Base-by-base conservation (phyloP, 768 basidiomycete genomes). In the Boletus edulis region DNA sequence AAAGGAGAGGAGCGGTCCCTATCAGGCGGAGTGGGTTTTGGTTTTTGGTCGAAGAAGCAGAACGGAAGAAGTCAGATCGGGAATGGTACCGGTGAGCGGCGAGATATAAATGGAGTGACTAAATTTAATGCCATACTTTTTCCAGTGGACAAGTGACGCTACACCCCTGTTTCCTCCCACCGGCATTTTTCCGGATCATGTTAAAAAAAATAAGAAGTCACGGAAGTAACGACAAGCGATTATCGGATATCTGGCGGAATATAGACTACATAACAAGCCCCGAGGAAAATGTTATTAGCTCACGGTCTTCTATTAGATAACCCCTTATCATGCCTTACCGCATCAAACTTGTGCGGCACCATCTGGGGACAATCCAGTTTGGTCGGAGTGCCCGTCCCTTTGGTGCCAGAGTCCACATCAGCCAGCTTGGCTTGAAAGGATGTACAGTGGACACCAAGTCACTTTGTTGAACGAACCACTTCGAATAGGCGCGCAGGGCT, bases 1-100 rank as follows among this genome's bases (percentile, higher is more conserved):
- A 66, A 65, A 39, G 71, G 69, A 5, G 76, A 75, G 22, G 72
- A 73, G 46, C 71, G 76, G 40, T 74, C 77, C 9, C 63, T 72
- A 32, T 67, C 67, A 7, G 80, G 77, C 7, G 82, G 82, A 9
- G 66, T 83, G 38, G 72, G 78, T 22, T 73, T 82, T 45, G 73
- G 74, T 24, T 77, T 75, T 56, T 17, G 49, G 29, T 24, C 29
- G 42, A 71, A 62, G 55, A 71, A 66, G 29, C 60, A 71, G 45
- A 66, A 66, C 41, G 66, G 67, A 1, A 60, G 67, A 13, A 61
- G 49, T 34, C 69, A 68, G 51, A 62, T 65, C 15, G 56, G 66
- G 54, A 69, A 64, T 35, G 71, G 65, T 32, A 58, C 76, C 14
- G 50, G 55, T 39, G 58, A 57, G 49, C 62, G 52, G 27, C 14